Conservation (phyloP, 1,139 yeast genomes). For the Eremothecium coryli region DNA sequence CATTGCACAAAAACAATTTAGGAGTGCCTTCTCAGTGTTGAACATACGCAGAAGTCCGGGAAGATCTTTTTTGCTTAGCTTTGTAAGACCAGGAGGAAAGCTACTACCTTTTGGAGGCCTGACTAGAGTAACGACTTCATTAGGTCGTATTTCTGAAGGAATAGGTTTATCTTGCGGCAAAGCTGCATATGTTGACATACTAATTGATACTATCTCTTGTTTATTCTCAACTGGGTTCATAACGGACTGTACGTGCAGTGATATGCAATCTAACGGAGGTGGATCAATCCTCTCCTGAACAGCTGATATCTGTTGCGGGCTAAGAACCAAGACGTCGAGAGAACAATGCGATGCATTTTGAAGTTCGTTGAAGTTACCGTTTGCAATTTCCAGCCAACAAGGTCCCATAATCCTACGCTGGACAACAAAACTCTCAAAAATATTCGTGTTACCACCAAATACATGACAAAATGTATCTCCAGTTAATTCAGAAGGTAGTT, state of each 20-base stretch:
- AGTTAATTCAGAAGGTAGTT: conserved; percentile 52
- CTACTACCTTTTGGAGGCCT: conserved; percentile 76
- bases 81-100: conserved; percentile 28
- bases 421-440: conserved; percentile 80
- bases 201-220: conserved; percentile 82
- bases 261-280: conserved; percentile 63
- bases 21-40: conserved; percentile 64
- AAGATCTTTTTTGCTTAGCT: conserved; percentile 26
- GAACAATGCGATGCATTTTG: conserved; percentile 73
- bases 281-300: conserved; percentile 39
- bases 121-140: conserved; percentile 55
- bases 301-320: conserved; percentile 44
- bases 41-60: conserved; percentile 41
- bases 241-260: conserved; percentile 71
- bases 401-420: conserved; percentile 93
- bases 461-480: conserved; percentile 74
- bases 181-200: conserved; percentile 57
- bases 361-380: conserved; percentile 51
- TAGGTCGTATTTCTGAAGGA: conserved; percentile 45
- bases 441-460: conserved; percentile 66
- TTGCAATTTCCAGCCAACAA: conserved; percentile 76
- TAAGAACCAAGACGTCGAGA: conserved; percentile 54
- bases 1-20: conserved; percentile 64
- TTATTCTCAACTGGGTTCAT: conserved; percentile 62
- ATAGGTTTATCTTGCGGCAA: conserved; percentile 69